A percentile compares a stretch with the other conserved stretches of the same genome.
phyloP scores from a whole-genome alignment of 441 rosid species.

The Theobroma grandiflorum region DNA sequence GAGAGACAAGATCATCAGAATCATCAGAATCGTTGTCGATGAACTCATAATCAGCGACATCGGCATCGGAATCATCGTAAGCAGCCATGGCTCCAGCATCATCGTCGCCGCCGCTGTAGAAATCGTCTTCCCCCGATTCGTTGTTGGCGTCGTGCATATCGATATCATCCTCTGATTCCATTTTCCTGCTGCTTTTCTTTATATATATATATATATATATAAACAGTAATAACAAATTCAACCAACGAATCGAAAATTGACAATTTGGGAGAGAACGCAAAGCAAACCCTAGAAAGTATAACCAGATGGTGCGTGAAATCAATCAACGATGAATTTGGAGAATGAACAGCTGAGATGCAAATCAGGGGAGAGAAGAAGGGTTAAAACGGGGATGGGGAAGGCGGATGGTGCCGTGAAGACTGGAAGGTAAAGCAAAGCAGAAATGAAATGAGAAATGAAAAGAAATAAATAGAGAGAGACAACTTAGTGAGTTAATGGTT shows the following conservation, averaged over 20 bases:
- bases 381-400: slow-evolving; percentile 3
- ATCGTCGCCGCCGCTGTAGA: slow-evolving; percentile 82
- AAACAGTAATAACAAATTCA: neutral
- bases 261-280: neutral
- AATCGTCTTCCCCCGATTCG: slow-evolving; percentile 73
- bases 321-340: neutral
- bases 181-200: slow-evolving; percentile 4
- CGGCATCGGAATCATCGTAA: slow-evolving; percentile 50
- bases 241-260: neutral
- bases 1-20: slow-evolving; percentile 65
- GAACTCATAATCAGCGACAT: slow-evolving; percentile 72
- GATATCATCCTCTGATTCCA: slow-evolving; percentile 69
- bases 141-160: slow-evolving; percentile 62
- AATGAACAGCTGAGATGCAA: neutral
- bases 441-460: slow-evolving; percentile 3
- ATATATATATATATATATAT: neutral
- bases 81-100: slow-evolving; percentile 40
- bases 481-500: neutral
- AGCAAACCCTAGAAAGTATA: slow-evolving; percentile 23
- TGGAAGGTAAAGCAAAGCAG: neutral
- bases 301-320: neutral
- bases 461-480: neutral
- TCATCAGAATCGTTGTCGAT: slow-evolving; percentile 81
- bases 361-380: neutral
- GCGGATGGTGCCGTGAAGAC: neutral